Evolutionary conservation across 208 protist species (phyloP).

Genomic region (Endotrypanum monterogeii): DNA sequence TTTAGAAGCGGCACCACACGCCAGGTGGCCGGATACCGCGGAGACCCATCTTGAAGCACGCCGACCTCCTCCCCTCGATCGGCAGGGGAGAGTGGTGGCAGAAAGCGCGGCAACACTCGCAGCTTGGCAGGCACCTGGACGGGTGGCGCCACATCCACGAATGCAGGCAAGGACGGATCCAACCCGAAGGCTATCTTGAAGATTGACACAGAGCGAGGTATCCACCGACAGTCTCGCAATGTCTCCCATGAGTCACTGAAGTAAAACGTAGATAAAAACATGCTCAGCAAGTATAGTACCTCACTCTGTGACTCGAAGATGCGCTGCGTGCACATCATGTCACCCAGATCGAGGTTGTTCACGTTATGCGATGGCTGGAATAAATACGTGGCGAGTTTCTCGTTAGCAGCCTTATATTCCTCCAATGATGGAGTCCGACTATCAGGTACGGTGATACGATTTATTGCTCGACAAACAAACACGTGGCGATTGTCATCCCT

Average conservation of each 20-base stretch:
- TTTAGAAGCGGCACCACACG: slow-evolving; percentile 28
- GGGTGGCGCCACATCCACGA: slow-evolving; percentile 39
- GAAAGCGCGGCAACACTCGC: slow-evolving; percentile 38
- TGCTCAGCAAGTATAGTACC: slow-evolving; percentile 78
- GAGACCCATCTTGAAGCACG: background rate
- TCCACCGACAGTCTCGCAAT: slow-evolving; percentile 50
- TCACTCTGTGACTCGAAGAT: slow-evolving; percentile 84
- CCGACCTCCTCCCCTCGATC: background rate
- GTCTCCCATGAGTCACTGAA: slow-evolving; percentile 72
- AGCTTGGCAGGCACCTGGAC: slow-evolving; percentile 34
- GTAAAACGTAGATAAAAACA: slow-evolving; percentile 78
- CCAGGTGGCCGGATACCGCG: slow-evolving; percentile 26
- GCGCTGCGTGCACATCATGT: slow-evolving; percentile 29
- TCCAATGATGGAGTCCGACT: slow-evolving; percentile 9
- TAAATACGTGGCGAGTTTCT: slow-evolving; percentile 8
- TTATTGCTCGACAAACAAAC: slow-evolving; percentile 21
- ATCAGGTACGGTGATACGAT: slow-evolving; percentile 11
- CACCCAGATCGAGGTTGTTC: slow-evolving; percentile 8
- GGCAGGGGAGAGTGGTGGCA: slow-evolving; percentile 7
- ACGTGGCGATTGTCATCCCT: slow-evolving; percentile 63
- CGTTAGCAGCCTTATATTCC: slow-evolving; percentile 20
- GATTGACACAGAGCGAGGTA: slow-evolving; percentile 56
- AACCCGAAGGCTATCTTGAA: slow-evolving; percentile 66
- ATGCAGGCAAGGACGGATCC: slow-evolving; percentile 22
- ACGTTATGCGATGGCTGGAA: slow-evolving; percentile 25